A percentile compares a stretch with the other conserved stretches of the same genome.
Conservation (phyloP, 257 asterid genomes). For the Marsdenia floribunda region DNA sequence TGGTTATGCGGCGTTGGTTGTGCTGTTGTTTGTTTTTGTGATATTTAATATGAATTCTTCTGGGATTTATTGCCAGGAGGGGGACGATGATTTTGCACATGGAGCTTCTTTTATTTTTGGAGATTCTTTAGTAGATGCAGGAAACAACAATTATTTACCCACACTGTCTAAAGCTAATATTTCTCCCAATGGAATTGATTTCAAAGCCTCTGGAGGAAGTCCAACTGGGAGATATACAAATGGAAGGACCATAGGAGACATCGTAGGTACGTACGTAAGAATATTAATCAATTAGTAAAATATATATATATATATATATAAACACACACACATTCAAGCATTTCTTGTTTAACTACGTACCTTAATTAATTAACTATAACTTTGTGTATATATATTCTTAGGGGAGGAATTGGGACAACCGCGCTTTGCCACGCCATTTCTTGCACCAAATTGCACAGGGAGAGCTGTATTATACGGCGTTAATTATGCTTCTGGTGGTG, state of each 20-base stretch:
- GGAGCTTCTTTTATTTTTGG: slow-evolving; percentile 84
- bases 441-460: slow-evolving; percentile 90
- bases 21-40: slow-evolving; percentile 28
- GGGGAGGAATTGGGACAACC: slow-evolving; percentile 87
- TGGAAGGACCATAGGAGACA: slow-evolving; percentile 87
- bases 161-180: slow-evolving; percentile 71
- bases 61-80: slow-evolving; percentile 26
- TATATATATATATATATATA: too few species aligned
- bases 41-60: slow-evolving; percentile 17
- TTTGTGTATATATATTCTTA: background rate
- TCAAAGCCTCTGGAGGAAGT: slow-evolving; percentile 67
- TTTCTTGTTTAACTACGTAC: too few species aligned
- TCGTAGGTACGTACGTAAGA: slow-evolving; percentile 47
- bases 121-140: slow-evolving; percentile 93
- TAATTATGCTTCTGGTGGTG: slow-evolving; percentile 94
- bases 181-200: slow-evolving; percentile 80
- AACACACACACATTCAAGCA: too few species aligned
- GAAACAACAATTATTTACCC: slow-evolving; percentile 71
- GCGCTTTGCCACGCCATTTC: slow-evolving; percentile 62
- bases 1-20: slow-evolving; percentile 4
- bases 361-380: background rate
- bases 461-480: slow-evolving; percentile 59
- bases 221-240: slow-evolving; percentile 90
- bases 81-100: slow-evolving; percentile 23
- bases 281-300: too few species aligned